Conservation (phyloP, 164 flowering plant genomes). For the Sextonia rubra region DNA sequence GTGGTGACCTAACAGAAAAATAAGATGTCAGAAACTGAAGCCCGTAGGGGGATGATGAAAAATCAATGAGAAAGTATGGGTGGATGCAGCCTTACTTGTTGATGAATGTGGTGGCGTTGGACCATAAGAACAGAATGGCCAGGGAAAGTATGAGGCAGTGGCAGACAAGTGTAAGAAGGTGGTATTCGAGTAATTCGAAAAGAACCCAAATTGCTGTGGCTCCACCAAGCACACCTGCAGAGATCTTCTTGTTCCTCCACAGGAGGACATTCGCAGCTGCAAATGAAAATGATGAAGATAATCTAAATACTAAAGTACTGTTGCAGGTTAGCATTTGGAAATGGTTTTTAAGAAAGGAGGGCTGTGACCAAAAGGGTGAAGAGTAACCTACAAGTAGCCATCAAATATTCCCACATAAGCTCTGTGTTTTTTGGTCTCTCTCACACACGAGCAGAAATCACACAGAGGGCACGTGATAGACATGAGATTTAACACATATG, state of each 20-base stretch:
- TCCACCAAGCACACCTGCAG: slow-evolving; percentile 64
- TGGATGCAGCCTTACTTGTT: slow-evolving; percentile 52
- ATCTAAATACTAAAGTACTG: no score
- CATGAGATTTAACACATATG: no score
- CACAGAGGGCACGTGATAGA: no score
- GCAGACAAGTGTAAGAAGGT: slow-evolving; percentile 70
- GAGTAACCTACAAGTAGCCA: no score
- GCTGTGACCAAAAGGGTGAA: no score
- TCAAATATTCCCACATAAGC: no score
- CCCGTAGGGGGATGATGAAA: neutral
- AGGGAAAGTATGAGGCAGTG: slow-evolving; percentile 57
- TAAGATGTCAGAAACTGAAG: neutral
- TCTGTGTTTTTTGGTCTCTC: no score
- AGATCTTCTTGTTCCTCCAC: slow-evolving; percentile 93
- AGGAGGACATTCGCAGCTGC: slow-evolving; percentile 89
- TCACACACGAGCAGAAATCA: no score
- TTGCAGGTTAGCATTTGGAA: no score
- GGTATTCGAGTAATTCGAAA: slow-evolving; percentile 81
- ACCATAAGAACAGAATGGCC: slow-evolving; percentile 70
- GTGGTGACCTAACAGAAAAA: slow-evolving; percentile 46
- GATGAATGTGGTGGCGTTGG: slow-evolving; percentile 65
- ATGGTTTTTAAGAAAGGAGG: no score
- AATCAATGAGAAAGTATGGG: neutral
- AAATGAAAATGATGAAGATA: neutral
- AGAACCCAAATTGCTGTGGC: slow-evolving; percentile 82